A percentile compares a stretch with the other conserved stretches of the same genome.
Evolutionary conservation across 2,329 filamentous ascomycete genomes (phyloP).

Genomic region (Lanzia echinophila): DNA sequence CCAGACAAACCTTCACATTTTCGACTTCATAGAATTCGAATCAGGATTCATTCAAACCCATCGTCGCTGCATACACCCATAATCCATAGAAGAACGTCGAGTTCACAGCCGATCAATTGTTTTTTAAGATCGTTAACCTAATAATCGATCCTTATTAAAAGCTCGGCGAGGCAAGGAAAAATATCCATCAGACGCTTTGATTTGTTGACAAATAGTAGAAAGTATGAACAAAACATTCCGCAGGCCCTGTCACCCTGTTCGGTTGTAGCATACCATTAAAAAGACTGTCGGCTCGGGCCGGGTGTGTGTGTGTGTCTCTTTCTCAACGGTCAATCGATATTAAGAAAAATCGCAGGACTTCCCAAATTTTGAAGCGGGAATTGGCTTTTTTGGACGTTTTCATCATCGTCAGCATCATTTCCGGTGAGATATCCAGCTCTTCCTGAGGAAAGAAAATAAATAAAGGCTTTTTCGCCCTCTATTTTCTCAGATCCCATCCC

Average conservation of each 20-base stretch:
- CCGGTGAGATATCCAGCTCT: background rate
- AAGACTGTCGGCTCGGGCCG: constrained; percentile 6
- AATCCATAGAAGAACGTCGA: background rate
- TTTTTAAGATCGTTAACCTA: background rate
- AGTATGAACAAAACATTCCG: background rate
- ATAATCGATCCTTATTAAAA: constrained; percentile 2
- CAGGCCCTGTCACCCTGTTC: background rate
- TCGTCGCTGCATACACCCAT: background rate
- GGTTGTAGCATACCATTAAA: background rate
- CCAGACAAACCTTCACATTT: background rate
- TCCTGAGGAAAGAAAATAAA: background rate
- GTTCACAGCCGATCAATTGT: background rate
- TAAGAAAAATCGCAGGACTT: background rate
- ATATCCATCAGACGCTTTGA: background rate
- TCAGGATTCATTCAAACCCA: background rate
- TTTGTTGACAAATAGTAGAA: background rate
- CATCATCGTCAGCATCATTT: background rate
- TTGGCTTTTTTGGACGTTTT: background rate
- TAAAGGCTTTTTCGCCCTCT: background rate
- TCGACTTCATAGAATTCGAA: background rate
- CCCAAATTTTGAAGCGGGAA: background rate
- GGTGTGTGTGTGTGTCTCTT: background rate
- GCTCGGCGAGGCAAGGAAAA: background rate
- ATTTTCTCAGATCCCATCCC: background rate
- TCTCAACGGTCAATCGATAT: constrained; percentile 4